Evolutionary conservation across 768 basidiomycete species (phyloP).

Genomic region (Kwoniella pini): DNA sequence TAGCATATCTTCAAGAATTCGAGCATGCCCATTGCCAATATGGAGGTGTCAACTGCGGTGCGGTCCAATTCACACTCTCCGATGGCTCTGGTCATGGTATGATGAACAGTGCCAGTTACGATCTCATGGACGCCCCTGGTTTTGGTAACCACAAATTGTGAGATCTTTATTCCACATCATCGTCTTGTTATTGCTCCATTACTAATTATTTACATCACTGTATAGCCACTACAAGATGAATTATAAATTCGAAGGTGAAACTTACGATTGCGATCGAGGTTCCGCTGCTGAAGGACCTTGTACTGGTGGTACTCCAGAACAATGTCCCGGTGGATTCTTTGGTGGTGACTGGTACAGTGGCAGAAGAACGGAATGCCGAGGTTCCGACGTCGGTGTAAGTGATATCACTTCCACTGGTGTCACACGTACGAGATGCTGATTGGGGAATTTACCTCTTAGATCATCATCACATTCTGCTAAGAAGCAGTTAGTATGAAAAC

Average conservation of each 20-base stretch:
- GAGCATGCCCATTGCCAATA: slow-evolving; percentile 1
- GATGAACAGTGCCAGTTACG: slow-evolving; percentile 24
- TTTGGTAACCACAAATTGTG: slow-evolving; percentile 25
- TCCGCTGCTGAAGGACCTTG: neutral
- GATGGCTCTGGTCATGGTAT: slow-evolving; percentile 2
- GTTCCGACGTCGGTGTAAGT: too few relatives aligned
- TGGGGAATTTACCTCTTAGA: too few relatives aligned
- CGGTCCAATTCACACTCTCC: slow-evolving; percentile 25
- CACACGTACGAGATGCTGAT: too few relatives aligned
- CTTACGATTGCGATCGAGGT: neutral
- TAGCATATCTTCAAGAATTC: slow-evolving; percentile 17
- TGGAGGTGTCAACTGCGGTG: slow-evolving; percentile 26
- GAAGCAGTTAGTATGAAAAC: too few relatives aligned
- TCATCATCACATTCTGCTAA: too few relatives aligned
- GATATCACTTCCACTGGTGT: too few relatives aligned
- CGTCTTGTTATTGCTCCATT: too few relatives aligned
- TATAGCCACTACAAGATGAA: slow-evolving; percentile 9
- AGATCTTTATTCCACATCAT: neutral
- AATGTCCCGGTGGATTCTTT: too few relatives aligned
- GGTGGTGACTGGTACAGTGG: too few relatives aligned
- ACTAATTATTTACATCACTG: too few relatives aligned
- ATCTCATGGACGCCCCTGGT: slow-evolving; percentile 1
- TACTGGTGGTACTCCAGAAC: neutral
- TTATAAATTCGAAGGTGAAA: neutral
- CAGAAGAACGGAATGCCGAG: too few relatives aligned